Evolutionary conservation across 169 alveolate genomes (phyloP).

Genomic region (Eimeria tenella): DNA sequence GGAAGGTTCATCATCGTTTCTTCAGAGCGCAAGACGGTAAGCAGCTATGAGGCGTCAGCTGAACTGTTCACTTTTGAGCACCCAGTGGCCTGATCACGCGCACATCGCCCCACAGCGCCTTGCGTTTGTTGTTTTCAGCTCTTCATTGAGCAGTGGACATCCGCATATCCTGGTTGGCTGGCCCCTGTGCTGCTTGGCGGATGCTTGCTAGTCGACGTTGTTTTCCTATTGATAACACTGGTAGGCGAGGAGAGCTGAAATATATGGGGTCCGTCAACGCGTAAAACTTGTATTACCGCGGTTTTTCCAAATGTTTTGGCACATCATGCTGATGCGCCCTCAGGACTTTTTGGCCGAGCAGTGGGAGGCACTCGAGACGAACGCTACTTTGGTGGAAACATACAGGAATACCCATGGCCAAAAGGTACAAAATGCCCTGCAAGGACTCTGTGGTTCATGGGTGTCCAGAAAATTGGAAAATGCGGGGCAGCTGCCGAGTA

Average conservation of each 20-base stretch:
- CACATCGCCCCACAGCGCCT: background rate
- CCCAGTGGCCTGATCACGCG: background rate
- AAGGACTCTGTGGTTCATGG: background rate
- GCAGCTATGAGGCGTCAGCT: background rate
- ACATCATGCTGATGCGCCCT: background rate
- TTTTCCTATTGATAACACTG: constrained; percentile 74
- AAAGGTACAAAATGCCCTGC: constrained; percentile 23
- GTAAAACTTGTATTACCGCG: background rate
- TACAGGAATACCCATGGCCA: constrained; percentile 73
- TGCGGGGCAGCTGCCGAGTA: background rate
- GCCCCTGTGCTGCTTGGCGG: constrained; percentile 53
- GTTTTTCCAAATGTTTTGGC: background rate
- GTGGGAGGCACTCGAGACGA: constrained; percentile 79
- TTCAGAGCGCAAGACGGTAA: constrained; percentile 32
- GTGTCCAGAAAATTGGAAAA: background rate
- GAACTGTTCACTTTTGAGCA: background rate
- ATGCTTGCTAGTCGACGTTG: constrained; percentile 50
- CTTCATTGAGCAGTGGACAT: constrained; percentile 61
- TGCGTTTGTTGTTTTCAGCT: background rate
- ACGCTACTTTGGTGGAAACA: constrained; percentile 78
- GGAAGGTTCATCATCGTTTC: constrained; percentile 52
- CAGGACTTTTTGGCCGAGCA: constrained; percentile 79
- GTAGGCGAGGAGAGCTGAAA: constrained; percentile 20
- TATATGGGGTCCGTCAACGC: too few species aligned
- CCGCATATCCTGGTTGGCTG: constrained; percentile 69